Base-by-base conservation (phyloP, 805 yeast species). In the Clavispora phyllophila region DNA sequence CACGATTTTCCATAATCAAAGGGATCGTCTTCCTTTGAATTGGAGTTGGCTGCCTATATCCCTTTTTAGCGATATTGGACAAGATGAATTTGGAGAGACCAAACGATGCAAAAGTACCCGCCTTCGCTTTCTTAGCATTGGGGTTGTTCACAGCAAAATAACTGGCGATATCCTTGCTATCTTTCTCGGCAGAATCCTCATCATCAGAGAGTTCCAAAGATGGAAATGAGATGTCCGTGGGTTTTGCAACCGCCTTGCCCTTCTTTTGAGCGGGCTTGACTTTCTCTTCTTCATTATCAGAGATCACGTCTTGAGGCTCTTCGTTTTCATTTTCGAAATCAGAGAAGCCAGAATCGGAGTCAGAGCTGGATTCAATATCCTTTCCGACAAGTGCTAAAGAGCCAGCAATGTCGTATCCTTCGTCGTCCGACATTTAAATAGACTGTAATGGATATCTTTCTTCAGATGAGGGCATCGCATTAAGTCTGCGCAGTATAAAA, bases 1-100 rank as follows among this genome's bases (percentile, higher is more conserved):
- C 99, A 58, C 95, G 75, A 42, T 81, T 84, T 37, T 85, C 87
- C 69, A 93, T 70, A 45, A 93, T 82, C 42, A 89, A 71, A 0
- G 99, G 99, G 45, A 93, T 87, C 3, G 99, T 84, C 60, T 91
- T 93, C 50, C 99, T 76, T 67, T 93, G 99, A 62, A 93, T 93
- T 1, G 99, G 99, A 0, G 99, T 93, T 12, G 99, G 99, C 51
- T 85, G 93, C 51, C 80, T 84, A 68, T 81, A 93, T 0, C 99
- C 99, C 58, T 88, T 90, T 47, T 80, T 82, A 43, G 78, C 59
- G 42, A 93, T 83, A 55, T 88, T 91, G 18, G 72, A 64, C 45
- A 89, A 58, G 5, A 90, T 62, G 41, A 76, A 69, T 57, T 83
- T 84, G 13, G 95, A 84, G 38, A 93, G 73, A 1, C 98, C 97